These are phyloP conservation scores for Solanum habrochaites DNA, from an alignment of 257 asterid genomes.

Conservation along the genomic window DNA sequence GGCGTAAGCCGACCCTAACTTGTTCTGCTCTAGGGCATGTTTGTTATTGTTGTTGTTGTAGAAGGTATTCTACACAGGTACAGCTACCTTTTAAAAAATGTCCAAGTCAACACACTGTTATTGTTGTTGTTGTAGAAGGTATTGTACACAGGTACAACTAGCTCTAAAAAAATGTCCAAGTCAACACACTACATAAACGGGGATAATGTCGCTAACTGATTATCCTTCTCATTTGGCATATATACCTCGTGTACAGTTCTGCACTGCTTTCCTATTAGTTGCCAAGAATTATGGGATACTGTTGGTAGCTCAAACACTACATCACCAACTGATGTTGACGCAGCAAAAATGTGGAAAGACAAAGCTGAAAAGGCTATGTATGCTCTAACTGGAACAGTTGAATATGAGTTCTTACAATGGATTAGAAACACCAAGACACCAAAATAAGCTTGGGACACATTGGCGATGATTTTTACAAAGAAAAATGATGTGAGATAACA, in stretches of 20 bases:
- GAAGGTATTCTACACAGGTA: neutral
- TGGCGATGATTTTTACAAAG: neutral
- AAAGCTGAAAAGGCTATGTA: neutral
- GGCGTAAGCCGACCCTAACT: neutral
- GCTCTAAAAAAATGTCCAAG: neutral
- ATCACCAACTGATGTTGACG: neutral
- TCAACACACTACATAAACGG: neutral
- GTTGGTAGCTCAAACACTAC: neutral
- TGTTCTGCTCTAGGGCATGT: neutral
- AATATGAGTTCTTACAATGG: neutral
- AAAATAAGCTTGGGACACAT: neutral
- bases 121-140: neutral
- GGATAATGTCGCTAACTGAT: neutral
- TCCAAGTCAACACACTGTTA: neutral
- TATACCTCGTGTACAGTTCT: neutral
- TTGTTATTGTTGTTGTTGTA: neutral
- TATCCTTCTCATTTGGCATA: neutral
- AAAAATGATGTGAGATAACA: neutral
- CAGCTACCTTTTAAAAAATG: neutral
- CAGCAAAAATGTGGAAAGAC: neutral
- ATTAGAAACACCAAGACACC: neutral
- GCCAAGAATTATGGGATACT: neutral
- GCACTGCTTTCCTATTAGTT: neutral
- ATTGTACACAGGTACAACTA: neutral
- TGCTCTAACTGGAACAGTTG: neutral